phyloP scores from a whole-genome alignment of 1,284 basidiomycete genomes.

The Irpex rosettiformis region DNA sequence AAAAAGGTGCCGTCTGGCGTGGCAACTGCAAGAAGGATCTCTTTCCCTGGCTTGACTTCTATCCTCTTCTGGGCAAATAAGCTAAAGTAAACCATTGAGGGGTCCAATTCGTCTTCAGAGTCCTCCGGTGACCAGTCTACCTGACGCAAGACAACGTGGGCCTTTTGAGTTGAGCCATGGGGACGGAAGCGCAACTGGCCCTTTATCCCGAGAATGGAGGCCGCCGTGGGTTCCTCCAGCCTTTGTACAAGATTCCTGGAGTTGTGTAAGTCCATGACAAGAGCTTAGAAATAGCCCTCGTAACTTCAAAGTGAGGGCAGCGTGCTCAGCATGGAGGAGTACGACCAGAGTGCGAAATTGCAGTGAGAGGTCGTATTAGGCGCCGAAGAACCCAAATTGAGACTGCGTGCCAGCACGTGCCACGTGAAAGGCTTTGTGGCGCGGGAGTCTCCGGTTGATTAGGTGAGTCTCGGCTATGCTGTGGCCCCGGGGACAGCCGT shows the following conservation, averaged over 20 bases:
- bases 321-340: constrained; percentile 12
- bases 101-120: constrained; percentile 36
- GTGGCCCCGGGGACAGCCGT: no score
- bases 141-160: constrained; percentile 56
- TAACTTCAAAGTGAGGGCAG: constrained; percentile 17
- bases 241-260: constrained; percentile 6
- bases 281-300: neutral
- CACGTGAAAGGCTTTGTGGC: constrained; percentile 1
- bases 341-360: constrained; percentile 2
- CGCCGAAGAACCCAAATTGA: neutral
- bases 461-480: no score
- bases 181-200: constrained; percentile 50
- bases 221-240: constrained; percentile 30
- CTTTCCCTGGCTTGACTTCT: constrained; percentile 63
- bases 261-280: constrained; percentile 8
- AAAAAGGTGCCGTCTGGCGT: constrained; percentile 46
- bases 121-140: constrained; percentile 42
- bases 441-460: no score
- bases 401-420: neutral
- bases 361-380: neutral
- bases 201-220: constrained; percentile 53
- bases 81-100: constrained; percentile 46
- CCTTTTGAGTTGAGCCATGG: constrained; percentile 55
- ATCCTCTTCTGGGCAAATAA: constrained; percentile 64
- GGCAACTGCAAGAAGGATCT: constrained; percentile 56